Conservation (phyloP, 306 rosid genomes). For the Acacia acuminata region DNA sequence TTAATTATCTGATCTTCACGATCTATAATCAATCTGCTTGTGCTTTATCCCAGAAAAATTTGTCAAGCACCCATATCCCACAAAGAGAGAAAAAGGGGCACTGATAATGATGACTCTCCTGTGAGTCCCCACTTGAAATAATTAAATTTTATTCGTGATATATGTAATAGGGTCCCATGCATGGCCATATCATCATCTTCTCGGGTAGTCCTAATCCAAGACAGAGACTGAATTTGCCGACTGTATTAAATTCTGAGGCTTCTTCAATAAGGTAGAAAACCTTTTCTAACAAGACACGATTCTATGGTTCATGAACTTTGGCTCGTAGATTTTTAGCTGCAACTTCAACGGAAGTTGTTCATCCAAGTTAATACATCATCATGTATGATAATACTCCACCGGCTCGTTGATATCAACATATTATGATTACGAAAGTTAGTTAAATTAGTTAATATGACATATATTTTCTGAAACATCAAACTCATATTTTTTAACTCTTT, state of each 20-base stretch:
- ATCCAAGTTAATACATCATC: background rate
- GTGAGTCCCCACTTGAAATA: background rate
- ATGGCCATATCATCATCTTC: background rate
- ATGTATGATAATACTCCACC: background rate
- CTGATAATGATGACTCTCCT: background rate
- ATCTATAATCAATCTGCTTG: background rate
- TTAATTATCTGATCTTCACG: too few relatives aligned
- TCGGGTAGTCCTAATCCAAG: background rate
- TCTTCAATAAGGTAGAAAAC: background rate
- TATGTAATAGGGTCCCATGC: background rate
- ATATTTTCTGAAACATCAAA: too few relatives aligned
- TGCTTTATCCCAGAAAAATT: background rate
- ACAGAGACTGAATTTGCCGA: background rate
- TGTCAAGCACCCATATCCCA: background rate
- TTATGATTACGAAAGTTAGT: too few relatives aligned
- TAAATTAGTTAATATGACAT: too few relatives aligned
- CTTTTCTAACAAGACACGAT: background rate
- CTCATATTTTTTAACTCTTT: too few relatives aligned
- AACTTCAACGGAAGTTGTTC: constrained; percentile 12
- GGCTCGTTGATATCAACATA: too few relatives aligned
- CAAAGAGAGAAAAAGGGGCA: background rate
- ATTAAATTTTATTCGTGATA: background rate
- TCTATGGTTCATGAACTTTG: constrained; percentile 19
- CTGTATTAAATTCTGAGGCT: background rate
- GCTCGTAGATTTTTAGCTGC: background rate